A percentile compares a stretch with the other conserved stretches of the same genome.
phyloP scores from a whole-genome alignment of 2,329 filamentous ascomycete species.

The Fusarium mangiferae region DNA sequence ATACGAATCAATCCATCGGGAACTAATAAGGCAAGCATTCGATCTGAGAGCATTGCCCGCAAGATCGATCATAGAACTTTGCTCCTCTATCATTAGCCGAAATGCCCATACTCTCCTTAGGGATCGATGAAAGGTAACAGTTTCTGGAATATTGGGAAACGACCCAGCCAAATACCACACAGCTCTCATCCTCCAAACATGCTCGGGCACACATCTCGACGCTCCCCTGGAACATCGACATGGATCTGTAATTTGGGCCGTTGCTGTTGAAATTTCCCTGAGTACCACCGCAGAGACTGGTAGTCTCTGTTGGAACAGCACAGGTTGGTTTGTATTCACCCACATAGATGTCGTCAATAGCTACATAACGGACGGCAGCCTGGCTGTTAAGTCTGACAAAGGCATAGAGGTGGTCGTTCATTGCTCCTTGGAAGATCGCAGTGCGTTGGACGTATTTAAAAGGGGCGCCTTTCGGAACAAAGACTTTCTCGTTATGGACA shows the following conservation, averaged over 20 bases:
- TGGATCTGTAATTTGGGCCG: too few relatives aligned
- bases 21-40: not conserved
- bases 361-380: not conserved
- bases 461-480: not conserved
- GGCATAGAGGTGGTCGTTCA: not conserved
- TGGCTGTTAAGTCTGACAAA: not conserved
- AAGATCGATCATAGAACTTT: conserved; percentile 1
- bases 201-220: not conserved
- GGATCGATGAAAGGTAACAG: not conserved
- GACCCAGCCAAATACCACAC: not conserved
- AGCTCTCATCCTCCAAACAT: not conserved
- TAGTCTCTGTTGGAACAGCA: not conserved
- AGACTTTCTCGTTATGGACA: not conserved
- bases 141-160: not conserved
- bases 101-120: not conserved
- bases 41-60: not conserved
- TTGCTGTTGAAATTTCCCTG: not conserved
- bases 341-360: conserved; percentile 6
- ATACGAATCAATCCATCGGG: not conserved
- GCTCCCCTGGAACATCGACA: not conserved
- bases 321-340: conserved; percentile 1
- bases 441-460: not conserved
- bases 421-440: not conserved
- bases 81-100: not conserved
- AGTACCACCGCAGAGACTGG: not conserved